These are phyloP conservation scores for Microsporum ferrugineum DNA, from an alignment of 2,329 filamentous ascomycete genomes.

Conservation along the genomic window DNA sequence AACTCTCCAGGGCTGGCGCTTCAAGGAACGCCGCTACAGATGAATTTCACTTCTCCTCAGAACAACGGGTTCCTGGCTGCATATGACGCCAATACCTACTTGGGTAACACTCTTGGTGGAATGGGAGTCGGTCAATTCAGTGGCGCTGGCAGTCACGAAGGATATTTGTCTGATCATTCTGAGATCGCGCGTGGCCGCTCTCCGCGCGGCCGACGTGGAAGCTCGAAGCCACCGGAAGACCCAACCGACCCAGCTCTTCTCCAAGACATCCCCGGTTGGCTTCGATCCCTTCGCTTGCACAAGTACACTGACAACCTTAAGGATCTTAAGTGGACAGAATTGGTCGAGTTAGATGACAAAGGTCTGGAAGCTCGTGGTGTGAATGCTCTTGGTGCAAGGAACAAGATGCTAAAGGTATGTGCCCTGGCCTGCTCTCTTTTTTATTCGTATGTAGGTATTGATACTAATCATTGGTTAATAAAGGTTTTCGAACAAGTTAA, in stretches of 20 bases:
- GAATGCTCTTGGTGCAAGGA: constrained; percentile 82
- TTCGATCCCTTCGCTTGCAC: constrained; percentile 85
- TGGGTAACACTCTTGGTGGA: constrained; percentile 60
- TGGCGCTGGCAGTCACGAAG: constrained; percentile 60
- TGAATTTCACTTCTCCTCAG: constrained; percentile 76
- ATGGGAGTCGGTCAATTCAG: constrained; percentile 64
- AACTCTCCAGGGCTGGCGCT: constrained; percentile 79
- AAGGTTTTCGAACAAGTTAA: constrained; percentile 91
- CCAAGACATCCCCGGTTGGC: constrained; percentile 92
- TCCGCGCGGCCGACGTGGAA: constrained; percentile 80
- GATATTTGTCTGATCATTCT: constrained; percentile 87
- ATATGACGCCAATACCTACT: constrained; percentile 62
- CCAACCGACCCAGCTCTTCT: constrained; percentile 82
- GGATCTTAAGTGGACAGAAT: constrained; percentile 90
- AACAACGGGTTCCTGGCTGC: constrained; percentile 90
- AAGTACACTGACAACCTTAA: constrained; percentile 99
- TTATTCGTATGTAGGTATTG: background rate
- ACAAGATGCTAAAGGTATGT: constrained; percentile 88
- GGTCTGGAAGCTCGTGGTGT: constrained; percentile 86
- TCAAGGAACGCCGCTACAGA: constrained; percentile 46
- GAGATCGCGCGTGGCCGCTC: constrained; percentile 85
- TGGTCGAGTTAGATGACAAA: constrained; percentile 85
- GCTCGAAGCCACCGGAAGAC: constrained; percentile 94
- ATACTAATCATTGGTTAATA: background rate
- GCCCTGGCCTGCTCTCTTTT: background rate